These are phyloP conservation scores for Crassisporium funariophilum DNA, from an alignment of 768 basidiomycete species.

Conservation along the genomic window DNA sequence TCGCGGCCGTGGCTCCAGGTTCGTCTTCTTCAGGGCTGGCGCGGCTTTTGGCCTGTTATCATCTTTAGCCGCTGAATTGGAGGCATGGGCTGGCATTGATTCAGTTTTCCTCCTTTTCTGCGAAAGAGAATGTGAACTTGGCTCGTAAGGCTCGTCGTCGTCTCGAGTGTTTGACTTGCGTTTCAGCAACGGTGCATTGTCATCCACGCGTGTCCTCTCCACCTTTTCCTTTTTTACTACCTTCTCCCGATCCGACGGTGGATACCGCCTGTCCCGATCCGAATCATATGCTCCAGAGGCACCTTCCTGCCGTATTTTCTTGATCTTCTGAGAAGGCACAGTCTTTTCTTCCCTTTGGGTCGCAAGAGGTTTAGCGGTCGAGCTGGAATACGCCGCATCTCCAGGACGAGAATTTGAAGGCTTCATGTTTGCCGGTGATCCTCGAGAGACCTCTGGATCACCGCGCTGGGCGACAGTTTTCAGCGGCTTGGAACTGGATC, in stretches of 20 bases:
- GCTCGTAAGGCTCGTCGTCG: background rate
- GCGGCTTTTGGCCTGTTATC: constrained; percentile 13
- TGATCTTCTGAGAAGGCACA: background rate
- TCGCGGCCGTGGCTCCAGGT: background rate
- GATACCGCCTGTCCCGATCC: background rate
- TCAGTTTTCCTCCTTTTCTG: background rate
- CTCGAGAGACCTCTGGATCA: no score
- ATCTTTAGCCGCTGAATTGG: background rate
- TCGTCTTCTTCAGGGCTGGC: background rate
- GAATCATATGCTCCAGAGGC: background rate
- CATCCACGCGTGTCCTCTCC: background rate
- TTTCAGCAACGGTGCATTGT: constrained; percentile 2
- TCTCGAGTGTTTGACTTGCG: constrained; percentile 2
- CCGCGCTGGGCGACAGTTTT: no score
- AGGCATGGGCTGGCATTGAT: background rate
- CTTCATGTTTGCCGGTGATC: no score
- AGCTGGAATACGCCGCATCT: no score
- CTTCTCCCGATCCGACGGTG: background rate
- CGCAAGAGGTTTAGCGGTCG: no score
- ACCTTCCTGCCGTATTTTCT: background rate
- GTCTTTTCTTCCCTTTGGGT: background rate
- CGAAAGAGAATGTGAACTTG: background rate
- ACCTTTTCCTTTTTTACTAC: background rate
- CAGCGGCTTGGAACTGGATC: no score
- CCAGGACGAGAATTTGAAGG: no score